These are phyloP conservation scores for Sporisorium scitamineum DNA, from an alignment of 1,284 basidiomycete species.

Conservation along the genomic window DNA sequence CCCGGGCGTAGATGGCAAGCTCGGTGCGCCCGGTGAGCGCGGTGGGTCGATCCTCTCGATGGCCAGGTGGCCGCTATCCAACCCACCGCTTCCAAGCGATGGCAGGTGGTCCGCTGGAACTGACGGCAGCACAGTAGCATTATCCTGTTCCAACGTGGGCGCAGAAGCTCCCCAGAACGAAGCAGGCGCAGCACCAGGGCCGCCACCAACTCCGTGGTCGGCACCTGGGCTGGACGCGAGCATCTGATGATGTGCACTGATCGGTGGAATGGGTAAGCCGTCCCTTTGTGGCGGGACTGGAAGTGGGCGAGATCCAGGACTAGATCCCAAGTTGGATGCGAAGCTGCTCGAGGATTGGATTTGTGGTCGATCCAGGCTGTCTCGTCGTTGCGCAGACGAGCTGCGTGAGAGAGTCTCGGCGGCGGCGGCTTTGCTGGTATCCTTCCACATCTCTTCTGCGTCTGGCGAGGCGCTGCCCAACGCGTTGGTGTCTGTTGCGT, in stretches of 20 bases:
- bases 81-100: background rate
- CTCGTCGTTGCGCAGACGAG: slow-evolving; percentile 22
- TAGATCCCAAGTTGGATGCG: slow-evolving; percentile 15
- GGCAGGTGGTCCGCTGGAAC: slow-evolving; percentile 25
- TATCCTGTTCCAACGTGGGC: background rate
- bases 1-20: slow-evolving; percentile 14
- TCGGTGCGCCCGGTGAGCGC: slow-evolving; percentile 17
- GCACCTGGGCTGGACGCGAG: slow-evolving; percentile 47
- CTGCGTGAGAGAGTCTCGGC: slow-evolving; percentile 21
- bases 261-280: slow-evolving; percentile 38
- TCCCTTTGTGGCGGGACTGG: slow-evolving; percentile 48
- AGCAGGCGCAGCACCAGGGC: slow-evolving; percentile 41
- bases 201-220: slow-evolving; percentile 8
- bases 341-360: slow-evolving; percentile 26
- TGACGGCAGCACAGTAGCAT: slow-evolving; percentile 20
- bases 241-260: slow-evolving; percentile 33
- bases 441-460: slow-evolving; percentile 37
- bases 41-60: slow-evolving; percentile 42
- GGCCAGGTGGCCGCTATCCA: slow-evolving; percentile 22
- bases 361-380: slow-evolving; percentile 13
- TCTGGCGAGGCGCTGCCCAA: slow-evolving; percentile 26
- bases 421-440: slow-evolving; percentile 7
- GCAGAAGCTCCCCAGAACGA: slow-evolving; percentile 35
- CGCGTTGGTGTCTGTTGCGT: background rate
- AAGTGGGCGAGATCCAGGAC: slow-evolving; percentile 40